Percentiles rank a stretch among this genome's conserved stretches.
Evolutionary conservation across 345 rosid species (phyloP).

Genomic region (Salix koriyanagi): DNA sequence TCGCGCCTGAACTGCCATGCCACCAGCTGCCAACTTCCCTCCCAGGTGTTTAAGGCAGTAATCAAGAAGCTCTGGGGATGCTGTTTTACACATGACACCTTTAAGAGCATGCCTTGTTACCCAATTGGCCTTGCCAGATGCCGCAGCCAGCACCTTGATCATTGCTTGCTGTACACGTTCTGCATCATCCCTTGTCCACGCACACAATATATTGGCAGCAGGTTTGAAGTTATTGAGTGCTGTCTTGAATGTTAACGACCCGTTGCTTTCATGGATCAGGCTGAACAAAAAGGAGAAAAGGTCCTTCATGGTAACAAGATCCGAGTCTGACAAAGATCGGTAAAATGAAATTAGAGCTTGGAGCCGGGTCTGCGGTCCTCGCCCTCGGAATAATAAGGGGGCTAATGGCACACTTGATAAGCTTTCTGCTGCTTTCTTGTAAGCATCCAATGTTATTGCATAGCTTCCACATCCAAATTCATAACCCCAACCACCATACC

Average conservation of each 20-base stretch:
- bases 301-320: conserved; percentile 52
- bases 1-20: conserved; percentile 42
- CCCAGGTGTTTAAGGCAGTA: conserved; percentile 61
- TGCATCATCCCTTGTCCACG: conserved; percentile 52
- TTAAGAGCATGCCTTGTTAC: conserved; percentile 52
- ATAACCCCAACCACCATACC: conserved; percentile 76
- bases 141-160: conserved; percentile 45
- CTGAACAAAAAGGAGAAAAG: conserved; percentile 49
- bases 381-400: conserved; percentile 40
- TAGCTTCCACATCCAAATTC: conserved; percentile 60
- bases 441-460: conserved; percentile 49
- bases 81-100: conserved; percentile 45
- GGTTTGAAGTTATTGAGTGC: conserved; percentile 1
- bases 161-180: conserved; percentile 46
- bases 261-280: conserved; percentile 29
- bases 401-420: conserved; percentile 45
- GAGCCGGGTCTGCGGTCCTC: conserved; percentile 36
- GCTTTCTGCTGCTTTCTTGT: conserved; percentile 39
- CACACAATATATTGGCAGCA: conserved; percentile 28
- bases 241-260: neutral
- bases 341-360: conserved; percentile 49
- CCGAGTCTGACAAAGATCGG: conserved; percentile 41
- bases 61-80: conserved; percentile 55
- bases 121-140: conserved; percentile 38
- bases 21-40: conserved; percentile 34